Percentiles rank a stretch among this genome's conserved stretches.
Conservation (phyloP, 192 early-diverging fungal species). For the Pilaira anomala region DNA sequence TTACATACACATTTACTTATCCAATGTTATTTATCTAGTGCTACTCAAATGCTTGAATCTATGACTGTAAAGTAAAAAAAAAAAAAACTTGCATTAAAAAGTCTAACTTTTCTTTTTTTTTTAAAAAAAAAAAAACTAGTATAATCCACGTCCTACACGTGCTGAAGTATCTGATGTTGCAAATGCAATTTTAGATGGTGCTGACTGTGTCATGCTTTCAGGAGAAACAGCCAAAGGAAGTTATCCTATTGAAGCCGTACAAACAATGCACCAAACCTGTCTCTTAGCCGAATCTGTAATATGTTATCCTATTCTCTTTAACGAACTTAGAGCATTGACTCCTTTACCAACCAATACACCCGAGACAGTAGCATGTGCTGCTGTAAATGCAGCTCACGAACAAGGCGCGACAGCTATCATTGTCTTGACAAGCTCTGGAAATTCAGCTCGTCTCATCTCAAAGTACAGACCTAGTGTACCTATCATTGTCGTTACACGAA, state of each 20-base stretch:
- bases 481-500: conserved; percentile 80
- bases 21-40: conserved; percentile 38
- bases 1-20: not conserved
- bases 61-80: conserved; percentile 54
- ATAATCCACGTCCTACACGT: conserved; percentile 90
- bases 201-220: conserved; percentile 94
- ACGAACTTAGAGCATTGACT: conserved; percentile 70
- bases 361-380: conserved; percentile 85
- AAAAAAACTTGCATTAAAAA: no score
- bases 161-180: conserved; percentile 95
- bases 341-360: conserved; percentile 69
- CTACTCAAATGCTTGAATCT: conserved; percentile 94
- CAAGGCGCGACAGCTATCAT: conserved; percentile 81
- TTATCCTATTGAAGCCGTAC: conserved; percentile 81
- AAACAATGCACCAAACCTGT: conserved; percentile 65
- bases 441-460: conserved; percentile 75
- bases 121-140: conserved; percentile 28
- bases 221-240: conserved; percentile 92
- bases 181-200: conserved; percentile 91
- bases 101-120: no score
- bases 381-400: conserved; percentile 73
- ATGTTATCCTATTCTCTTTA: conserved; percentile 87
- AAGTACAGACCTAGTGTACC: conserved; percentile 91
- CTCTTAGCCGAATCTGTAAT: conserved; percentile 83
- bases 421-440: conserved; percentile 82